Percentiles rank a stretch among this genome's conserved stretches.
Conservation (phyloP, 148 eudicot genomes). For the Amaranthus hypochondriacus region DNA sequence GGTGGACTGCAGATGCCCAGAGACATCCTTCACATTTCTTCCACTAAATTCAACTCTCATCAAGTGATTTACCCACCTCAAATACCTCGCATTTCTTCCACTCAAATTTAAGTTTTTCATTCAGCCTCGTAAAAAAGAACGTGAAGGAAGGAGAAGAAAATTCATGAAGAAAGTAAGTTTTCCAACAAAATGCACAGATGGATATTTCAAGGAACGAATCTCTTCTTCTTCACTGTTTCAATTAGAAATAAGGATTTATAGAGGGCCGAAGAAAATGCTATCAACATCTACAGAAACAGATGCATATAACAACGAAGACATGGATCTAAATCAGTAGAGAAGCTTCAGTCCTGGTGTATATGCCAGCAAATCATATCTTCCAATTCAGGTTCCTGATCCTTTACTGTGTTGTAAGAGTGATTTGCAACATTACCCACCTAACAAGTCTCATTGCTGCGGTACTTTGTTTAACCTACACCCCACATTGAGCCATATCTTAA, state of each 20-base stretch:
- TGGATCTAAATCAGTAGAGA: not conserved
- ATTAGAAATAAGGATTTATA: not conserved
- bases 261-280: not conserved
- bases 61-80: no score
- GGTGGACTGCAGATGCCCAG: no score
- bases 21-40: no score
- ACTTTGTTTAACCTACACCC: not conserved
- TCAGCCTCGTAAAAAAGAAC: no score
- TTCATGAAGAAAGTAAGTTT: no score
- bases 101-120: no score
- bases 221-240: not conserved
- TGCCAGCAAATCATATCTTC: not conserved
- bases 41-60: no score
- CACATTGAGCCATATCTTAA: not conserved
- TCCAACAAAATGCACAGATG: no score
- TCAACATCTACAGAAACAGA: not conserved
- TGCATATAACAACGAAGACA: not conserved
- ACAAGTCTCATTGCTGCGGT: not conserved
- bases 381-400: not conserved
- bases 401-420: not conserved
- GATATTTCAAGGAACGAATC: no score
- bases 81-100: no score
- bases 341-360: not conserved
- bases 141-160: no score
- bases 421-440: not conserved